These are phyloP conservation scores for Citrus cavaleriei DNA, from an alignment of 345 rosid genomes.

Conservation along the genomic window DNA sequence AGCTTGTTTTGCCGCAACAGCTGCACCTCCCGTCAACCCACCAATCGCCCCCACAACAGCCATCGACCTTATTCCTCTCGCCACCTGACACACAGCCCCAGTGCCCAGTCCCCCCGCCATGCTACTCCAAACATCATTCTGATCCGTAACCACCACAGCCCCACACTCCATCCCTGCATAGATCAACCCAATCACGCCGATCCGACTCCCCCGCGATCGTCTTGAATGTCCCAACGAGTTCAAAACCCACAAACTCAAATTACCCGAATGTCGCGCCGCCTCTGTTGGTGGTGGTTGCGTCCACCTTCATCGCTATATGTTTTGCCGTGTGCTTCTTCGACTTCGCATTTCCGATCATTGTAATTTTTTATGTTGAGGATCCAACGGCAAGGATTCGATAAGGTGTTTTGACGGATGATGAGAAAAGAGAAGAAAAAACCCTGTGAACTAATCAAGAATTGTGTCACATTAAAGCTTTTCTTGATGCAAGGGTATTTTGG, in stretches of 20 bases:
- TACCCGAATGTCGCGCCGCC: conserved; percentile 37
- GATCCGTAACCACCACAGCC: conserved; percentile 49
- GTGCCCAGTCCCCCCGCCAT: conserved; percentile 86
- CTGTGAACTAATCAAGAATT: no score
- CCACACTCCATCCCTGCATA: conserved; percentile 83
- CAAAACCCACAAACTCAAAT: conserved; percentile 34
- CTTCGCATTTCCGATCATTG: conserved; percentile 90
- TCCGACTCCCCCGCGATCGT: conserved; percentile 68
- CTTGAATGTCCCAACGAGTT: conserved; percentile 73
- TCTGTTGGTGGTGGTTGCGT: conserved; percentile 80
- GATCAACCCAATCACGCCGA: conserved; percentile 68
- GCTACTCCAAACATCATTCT: conserved; percentile 94
- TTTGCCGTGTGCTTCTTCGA: conserved; percentile 99
- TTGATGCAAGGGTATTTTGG: no score
- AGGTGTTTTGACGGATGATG: background rate
- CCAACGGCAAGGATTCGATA: background rate
- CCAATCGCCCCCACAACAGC: conserved; percentile 94
- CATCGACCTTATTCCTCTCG: conserved; percentile 84
- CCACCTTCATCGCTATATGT: conserved; percentile 75
- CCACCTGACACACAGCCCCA: conserved; percentile 80
- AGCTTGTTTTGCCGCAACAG: conserved; percentile 70
- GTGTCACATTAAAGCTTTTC: no score
- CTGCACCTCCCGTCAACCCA: conserved; percentile 70
- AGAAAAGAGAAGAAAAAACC: background rate
- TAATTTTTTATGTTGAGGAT: background rate